Evolutionary conservation across 495 filamentous ascomycete genomes (phyloP).

Genomic region (Friedmanniomyces endolithicus): DNA sequence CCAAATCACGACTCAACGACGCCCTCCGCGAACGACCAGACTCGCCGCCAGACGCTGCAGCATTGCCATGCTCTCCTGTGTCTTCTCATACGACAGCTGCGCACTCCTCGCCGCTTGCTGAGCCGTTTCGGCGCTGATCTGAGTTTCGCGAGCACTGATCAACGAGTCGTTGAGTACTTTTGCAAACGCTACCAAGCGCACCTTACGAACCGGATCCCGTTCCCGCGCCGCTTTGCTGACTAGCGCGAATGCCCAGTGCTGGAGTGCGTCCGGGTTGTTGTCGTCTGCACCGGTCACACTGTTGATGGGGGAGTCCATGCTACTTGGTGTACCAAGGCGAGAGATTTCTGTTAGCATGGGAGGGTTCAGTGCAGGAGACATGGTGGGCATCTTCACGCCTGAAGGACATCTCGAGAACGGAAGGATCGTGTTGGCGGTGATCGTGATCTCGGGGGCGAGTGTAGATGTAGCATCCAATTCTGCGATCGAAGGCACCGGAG

Average conservation of each 20-base stretch:
- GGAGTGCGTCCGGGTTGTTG: background rate
- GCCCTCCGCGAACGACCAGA: background rate
- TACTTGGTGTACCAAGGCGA: background rate
- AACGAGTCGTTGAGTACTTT: slow-evolving; percentile 12
- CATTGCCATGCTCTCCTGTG: slow-evolving; percentile 7
- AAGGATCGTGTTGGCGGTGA: background rate
- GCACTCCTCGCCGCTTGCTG: slow-evolving; percentile 8
- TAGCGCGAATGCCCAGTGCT: background rate
- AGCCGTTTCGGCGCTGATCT: slow-evolving; percentile 13
- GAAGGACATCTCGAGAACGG: background rate
- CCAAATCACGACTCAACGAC: background rate
- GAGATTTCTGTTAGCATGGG: background rate
- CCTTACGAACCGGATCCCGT: slow-evolving; percentile 5
- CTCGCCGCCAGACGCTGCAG: slow-evolving; percentile 10
- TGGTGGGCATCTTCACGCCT: slow-evolving; percentile 9
- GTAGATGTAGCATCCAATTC: background rate
- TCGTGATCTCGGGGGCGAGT: background rate
- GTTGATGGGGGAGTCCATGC: background rate
- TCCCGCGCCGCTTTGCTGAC: slow-evolving; percentile 1
- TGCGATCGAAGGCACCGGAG: slow-evolving; percentile 6
- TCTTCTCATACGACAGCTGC: slow-evolving; percentile 7
- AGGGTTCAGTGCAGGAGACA: background rate
- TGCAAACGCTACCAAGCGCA: slow-evolving; percentile 7
- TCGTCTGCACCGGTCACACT: background rate
- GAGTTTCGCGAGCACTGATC: slow-evolving; percentile 9